Base-by-base conservation (phyloP, 2,329 filamentous ascomycete species). In the Cordyceps sp. region DNA sequence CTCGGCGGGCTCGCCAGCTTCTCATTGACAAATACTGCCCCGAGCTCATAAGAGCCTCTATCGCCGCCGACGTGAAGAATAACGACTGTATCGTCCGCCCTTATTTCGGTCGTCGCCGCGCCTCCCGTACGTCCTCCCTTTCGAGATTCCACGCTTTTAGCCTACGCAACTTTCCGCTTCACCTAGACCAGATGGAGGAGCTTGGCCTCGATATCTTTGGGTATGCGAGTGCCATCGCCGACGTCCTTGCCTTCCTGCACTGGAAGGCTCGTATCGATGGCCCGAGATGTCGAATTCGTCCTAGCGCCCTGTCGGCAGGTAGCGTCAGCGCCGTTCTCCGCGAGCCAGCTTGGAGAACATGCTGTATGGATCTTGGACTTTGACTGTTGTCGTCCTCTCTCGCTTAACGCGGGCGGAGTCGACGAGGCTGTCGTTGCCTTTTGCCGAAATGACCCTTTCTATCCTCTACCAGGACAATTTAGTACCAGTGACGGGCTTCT, bases 251-350 rank as follows among this genome's bases (percentile, higher is more conserved):
- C 0, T 48, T 62, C 3, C 46, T 72, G 31, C 59, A 67, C 36
- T 73, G 64, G 66, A 29, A 40, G 2, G 58, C 52, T 0, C 37
- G 47, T 10, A 42, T 68, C 0, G 65, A 73, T 37, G 66, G 57
- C n/a, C 1, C 62, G 61, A 23, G 66, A 69, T 29, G 53, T 73
- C 3, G 64, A 73, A 30, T 72, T 70, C 39, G 67, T 73, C 1
- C 54, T 73, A 3, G 59, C 43, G 7, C 41, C 37, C 2, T 31
- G 37, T 15, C 38, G 44, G 6, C n/a, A n/a, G n/a, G n/a, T n/a
- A n/a, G n/a, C n/a, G n/a, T n/a, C n/a, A n/a, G 6, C 6, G 14
- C 19, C 19, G 2, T 32, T 37, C 3, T 14, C 16, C 6, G 10
- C 35, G 0, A 23, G n/a, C 1, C 2, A 26, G 10, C 41, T 63